Evolutionary conservation across 805 yeast species (phyloP).

Genomic region (Candida insectorum): DNA sequence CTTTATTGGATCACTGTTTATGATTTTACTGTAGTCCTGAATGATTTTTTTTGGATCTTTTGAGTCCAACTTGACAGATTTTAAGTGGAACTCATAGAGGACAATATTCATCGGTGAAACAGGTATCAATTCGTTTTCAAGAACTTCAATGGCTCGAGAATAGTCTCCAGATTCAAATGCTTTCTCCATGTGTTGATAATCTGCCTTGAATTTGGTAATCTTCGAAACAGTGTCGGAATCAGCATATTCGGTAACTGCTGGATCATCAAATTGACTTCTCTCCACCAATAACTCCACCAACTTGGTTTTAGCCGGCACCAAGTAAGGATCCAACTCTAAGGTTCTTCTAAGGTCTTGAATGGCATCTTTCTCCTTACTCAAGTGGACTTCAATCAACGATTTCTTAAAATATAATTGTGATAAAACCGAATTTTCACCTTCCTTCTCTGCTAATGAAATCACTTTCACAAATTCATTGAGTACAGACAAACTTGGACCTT

Average conservation of each 20-base stretch:
- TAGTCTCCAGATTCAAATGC: slow-evolving; percentile 1
- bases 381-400: slow-evolving; percentile 57
- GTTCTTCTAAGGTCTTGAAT: slow-evolving; percentile 50
- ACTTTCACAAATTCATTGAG: slow-evolving; percentile 22
- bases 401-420: slow-evolving; percentile 53
- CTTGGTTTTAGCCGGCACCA: slow-evolving; percentile 47
- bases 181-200: slow-evolving; percentile 1
- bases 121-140: slow-evolving; percentile 21
- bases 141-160: slow-evolving; percentile 11
- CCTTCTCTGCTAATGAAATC: slow-evolving; percentile 13
- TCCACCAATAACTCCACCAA: slow-evolving; percentile 48
- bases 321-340: slow-evolving; percentile 36
- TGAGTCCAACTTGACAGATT: slow-evolving; percentile 9
- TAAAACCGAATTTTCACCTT: slow-evolving; percentile 34
- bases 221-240: slow-evolving; percentile 12
- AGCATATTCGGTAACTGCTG: slow-evolving; percentile 9
- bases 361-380: slow-evolving; percentile 54
- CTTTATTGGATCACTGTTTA: slow-evolving; percentile 24
- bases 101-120: slow-evolving; percentile 42
- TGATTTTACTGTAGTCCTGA: slow-evolving; percentile 22
- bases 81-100: slow-evolving; percentile 17
- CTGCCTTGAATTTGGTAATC: slow-evolving; percentile 16
- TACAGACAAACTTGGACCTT: slow-evolving; percentile 30
- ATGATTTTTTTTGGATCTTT: slow-evolving; percentile 13
- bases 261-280: slow-evolving; percentile 46